Evolutionary conservation across 371 early-diverging fungal species (phyloP).

Genomic region (Circinella minor): DNA sequence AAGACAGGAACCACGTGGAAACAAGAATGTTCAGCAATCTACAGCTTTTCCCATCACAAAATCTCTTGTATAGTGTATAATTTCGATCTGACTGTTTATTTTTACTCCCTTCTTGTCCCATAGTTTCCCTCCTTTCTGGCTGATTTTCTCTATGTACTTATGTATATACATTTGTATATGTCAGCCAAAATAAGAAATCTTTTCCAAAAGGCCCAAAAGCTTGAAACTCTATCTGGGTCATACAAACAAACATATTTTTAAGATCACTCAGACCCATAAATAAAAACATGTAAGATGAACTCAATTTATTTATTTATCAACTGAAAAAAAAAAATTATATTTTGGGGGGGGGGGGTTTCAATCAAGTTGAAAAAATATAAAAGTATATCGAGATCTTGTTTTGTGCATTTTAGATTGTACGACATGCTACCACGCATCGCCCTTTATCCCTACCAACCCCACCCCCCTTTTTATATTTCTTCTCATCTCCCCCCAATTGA

Average conservation of each 20-base stretch:
- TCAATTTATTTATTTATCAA: no score
- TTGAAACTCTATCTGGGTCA: background rate
- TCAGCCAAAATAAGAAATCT: no score
- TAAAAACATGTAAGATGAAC: no score
- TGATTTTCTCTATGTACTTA: background rate
- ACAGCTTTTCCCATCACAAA: conserved; percentile 9
- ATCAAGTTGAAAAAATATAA: background rate
- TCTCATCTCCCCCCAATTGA: background rate
- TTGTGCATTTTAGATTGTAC: conserved; percentile 9
- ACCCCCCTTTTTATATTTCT: background rate
- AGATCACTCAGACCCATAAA: no score
- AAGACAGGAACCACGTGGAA: conserved; percentile 8
- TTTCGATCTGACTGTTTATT: background rate
- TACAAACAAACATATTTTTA: conserved; percentile 2
- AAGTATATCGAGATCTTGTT: conserved; percentile 10
- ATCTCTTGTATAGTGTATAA: background rate
- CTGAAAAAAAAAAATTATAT: background rate
- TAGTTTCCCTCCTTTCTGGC: background rate
- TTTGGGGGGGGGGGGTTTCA: background rate
- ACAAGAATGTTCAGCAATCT: conserved; percentile 10
- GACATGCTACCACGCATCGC: background rate
- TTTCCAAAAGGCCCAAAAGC: background rate
- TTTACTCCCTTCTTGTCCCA: background rate
- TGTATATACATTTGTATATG: no score
- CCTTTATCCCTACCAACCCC: background rate